Evolutionary conservation across 202 grass and related monocot genomes (phyloP).

Genomic region (Brachypodium distachyon): DNA sequence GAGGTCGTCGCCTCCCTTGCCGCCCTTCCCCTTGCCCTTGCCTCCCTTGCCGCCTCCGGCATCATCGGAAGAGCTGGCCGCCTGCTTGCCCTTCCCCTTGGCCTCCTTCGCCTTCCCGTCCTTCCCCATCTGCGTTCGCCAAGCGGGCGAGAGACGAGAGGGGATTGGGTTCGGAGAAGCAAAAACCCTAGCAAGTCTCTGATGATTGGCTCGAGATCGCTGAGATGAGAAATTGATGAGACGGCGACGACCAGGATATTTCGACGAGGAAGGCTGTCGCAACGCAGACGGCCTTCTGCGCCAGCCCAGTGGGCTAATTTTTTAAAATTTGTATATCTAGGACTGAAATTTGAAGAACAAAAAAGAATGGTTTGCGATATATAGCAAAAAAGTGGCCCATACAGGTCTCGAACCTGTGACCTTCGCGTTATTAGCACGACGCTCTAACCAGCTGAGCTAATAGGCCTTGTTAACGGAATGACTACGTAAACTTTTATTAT

Average conservation of each 20-base stretch:
- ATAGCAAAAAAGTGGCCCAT: slow-evolving; percentile 38
- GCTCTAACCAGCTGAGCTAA: slow-evolving; percentile 98
- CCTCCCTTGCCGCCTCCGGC: slow-evolving; percentile 37
- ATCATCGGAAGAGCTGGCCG: slow-evolving; percentile 46
- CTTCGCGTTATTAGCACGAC: slow-evolving; percentile 98
- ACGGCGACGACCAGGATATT: slow-evolving; percentile 1
- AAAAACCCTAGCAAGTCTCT: slow-evolving; percentile 22
- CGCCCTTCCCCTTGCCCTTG: slow-evolving; percentile 92
- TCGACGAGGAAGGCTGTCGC: neutral
- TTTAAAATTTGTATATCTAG: neutral
- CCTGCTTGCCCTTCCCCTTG: slow-evolving; percentile 82
- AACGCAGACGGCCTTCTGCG: too few relatives aligned
- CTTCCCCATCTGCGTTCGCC: slow-evolving; percentile 52
- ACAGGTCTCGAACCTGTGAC: slow-evolving; percentile 93
- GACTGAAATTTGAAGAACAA: too few relatives aligned
- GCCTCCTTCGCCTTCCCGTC: slow-evolving; percentile 73
- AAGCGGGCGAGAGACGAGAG: neutral
- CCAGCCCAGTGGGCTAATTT: neutral
- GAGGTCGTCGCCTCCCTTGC: slow-evolving; percentile 71
- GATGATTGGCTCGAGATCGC: neutral
- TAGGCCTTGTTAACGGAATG: slow-evolving; percentile 20
- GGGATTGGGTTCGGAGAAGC: neutral
- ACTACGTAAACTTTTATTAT: too few relatives aligned
- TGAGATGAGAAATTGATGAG: neutral
- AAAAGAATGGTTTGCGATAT: too few relatives aligned